These are phyloP conservation scores for Mimosa pudica DNA, from an alignment of 306 rosid species.

Conservation along the genomic window DNA sequence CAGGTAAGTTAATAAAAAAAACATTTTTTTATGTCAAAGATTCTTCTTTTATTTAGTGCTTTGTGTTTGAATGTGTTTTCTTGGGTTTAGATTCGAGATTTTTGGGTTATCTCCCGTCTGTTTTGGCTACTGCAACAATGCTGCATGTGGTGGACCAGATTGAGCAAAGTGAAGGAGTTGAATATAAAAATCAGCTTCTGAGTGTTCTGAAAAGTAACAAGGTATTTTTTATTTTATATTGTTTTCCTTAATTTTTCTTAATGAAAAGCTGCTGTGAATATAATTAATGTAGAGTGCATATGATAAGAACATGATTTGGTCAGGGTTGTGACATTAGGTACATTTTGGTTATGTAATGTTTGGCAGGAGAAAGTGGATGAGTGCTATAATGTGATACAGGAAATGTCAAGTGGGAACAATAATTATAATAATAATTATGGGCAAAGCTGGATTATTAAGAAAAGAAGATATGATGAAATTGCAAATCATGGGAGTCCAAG, in stretches of 20 bases:
- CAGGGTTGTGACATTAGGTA: background rate
- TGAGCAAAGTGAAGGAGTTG: constrained; percentile 60
- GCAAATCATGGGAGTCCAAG: constrained; percentile 64
- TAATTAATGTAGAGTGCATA: constrained; percentile 14
- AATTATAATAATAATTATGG: constrained; percentile 4
- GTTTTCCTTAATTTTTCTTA: too few species aligned
- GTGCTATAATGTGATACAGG: constrained; percentile 55
- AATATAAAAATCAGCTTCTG: constrained; percentile 71
- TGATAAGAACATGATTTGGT: constrained; percentile 31
- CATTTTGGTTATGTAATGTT: background rate
- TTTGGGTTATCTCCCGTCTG: constrained; percentile 83
- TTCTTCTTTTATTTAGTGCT: constrained; percentile 22
- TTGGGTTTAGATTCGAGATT: constrained; percentile 69
- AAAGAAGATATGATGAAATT: constrained; percentile 59
- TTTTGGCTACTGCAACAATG: constrained; percentile 92
- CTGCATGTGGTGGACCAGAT: constrained; percentile 69
- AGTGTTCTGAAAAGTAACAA: constrained; percentile 63
- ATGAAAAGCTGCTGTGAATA: background rate
- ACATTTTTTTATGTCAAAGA: background rate
- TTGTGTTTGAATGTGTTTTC: background rate
- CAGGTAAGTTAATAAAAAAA: constrained; percentile 49
- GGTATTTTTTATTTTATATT: constrained; percentile 40
- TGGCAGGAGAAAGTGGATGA: constrained; percentile 81
- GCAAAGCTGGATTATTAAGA: constrained; percentile 9
- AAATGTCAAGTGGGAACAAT: background rate